Evolutionary conservation across 2,329 filamentous ascomycete genomes (phyloP).

Genomic region (Geosmithia morbida): DNA sequence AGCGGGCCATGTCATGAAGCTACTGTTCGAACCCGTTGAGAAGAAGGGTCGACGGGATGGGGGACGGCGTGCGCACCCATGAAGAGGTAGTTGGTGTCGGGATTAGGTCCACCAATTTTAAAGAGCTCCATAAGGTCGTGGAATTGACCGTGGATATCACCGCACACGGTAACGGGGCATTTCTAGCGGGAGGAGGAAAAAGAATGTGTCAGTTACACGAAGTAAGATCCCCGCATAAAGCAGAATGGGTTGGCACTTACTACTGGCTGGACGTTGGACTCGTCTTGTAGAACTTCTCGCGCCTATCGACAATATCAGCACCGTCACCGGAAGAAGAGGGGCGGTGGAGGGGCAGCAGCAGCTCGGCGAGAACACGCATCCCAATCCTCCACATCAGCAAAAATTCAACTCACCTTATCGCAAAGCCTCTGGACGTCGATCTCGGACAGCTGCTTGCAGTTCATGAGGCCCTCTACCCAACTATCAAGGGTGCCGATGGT

Average conservation of each 20-base stretch:
- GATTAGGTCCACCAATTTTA: conserved; percentile 95
- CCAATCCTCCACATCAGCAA: not conserved
- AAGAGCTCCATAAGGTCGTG: conserved; percentile 99
- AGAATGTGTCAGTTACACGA: conserved; percentile 12
- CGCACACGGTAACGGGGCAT: conserved; percentile 97
- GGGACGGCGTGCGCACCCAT: conserved; percentile 54
- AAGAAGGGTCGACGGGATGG: not conserved
- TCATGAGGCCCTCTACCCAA: conserved; percentile 98
- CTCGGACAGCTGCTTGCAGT: conserved; percentile 94
- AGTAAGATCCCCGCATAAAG: conserved; percentile 3
- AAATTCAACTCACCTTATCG: conserved; percentile 61
- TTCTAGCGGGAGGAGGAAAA: conserved; percentile 38
- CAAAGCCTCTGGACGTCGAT: conserved; percentile 90
- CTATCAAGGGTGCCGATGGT: conserved; percentile 88
- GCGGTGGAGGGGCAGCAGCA: conserved; percentile 2
- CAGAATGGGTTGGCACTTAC: conserved; percentile 33
- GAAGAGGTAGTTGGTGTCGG: conserved; percentile 98
- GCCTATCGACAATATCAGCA: conserved; percentile 38
- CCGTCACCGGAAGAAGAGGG: not conserved
- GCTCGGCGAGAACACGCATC: not conserved
- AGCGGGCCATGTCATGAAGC: too few species aligned
- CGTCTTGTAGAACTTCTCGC: conserved; percentile 89
- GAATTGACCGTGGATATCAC: conserved; percentile 98
- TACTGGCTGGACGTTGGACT: conserved; percentile 98
- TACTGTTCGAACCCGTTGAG: not conserved